These are phyloP conservation scores for Aspergillus piperis DNA, from an alignment of 2,329 filamentous ascomycete species.

Conservation along the genomic window DNA sequence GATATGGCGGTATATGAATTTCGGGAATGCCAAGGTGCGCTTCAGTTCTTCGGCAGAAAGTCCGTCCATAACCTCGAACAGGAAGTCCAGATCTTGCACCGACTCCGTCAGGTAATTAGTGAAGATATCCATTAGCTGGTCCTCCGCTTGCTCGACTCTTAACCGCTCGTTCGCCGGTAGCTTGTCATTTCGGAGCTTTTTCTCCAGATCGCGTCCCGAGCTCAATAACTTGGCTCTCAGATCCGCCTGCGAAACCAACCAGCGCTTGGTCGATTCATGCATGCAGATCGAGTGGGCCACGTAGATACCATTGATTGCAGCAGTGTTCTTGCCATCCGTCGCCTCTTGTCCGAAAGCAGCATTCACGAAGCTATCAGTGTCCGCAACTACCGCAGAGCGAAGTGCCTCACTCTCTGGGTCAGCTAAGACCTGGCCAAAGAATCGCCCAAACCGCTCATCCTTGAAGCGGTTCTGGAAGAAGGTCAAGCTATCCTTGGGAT, in stretches of 20 bases:
- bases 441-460: constrained; percentile 83
- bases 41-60: constrained; percentile 83
- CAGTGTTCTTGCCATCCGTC: constrained; percentile 69
- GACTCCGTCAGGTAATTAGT: constrained; percentile 76
- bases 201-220: constrained; percentile 77
- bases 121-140: constrained; percentile 83
- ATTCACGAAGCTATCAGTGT: constrained; percentile 71
- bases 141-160: constrained; percentile 82
- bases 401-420: constrained; percentile 74
- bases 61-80: constrained; percentile 81
- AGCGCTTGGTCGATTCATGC: constrained; percentile 64
- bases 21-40: constrained; percentile 70
- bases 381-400: constrained; percentile 71
- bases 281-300: constrained; percentile 76
- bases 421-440: constrained; percentile 82
- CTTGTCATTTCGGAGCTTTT: constrained; percentile 68
- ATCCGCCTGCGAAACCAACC: constrained; percentile 61
- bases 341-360: constrained; percentile 65
- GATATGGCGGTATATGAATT: constrained; percentile 82
- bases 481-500: constrained; percentile 82
- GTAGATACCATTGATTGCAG: constrained; percentile 84
- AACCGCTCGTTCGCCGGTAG: constrained; percentile 74
- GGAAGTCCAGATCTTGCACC: constrained; percentile 74
- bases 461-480: constrained; percentile 78
- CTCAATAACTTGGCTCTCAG: constrained; percentile 61